A percentile compares a stretch with the other conserved stretches of the same genome.
Evolutionary conservation across 2,329 filamentous ascomycete species (phyloP).

Genomic region (Arthrinium phaeospermum): DNA sequence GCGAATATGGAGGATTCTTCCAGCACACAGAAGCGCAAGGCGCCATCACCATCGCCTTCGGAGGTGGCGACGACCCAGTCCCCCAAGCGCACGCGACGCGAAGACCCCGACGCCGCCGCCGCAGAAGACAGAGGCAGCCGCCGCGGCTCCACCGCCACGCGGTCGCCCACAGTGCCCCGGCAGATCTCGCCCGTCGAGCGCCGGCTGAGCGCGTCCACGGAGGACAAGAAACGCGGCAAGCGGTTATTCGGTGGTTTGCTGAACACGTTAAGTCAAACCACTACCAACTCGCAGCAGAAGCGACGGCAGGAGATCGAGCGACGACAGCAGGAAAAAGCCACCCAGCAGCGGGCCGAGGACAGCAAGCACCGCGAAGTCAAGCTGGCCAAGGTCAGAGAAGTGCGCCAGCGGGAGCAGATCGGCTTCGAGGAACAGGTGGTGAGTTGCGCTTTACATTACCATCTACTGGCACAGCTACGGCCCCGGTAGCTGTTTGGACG

Average conservation of each 20-base stretch:
- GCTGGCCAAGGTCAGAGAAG: constrained; percentile 63
- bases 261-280: constrained; percentile 77
- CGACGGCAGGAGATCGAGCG: constrained; percentile 81
- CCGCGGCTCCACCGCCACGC: constrained; percentile 18
- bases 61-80: constrained; percentile 32
- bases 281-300: constrained; percentile 66
- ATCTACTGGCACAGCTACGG: constrained; percentile 7
- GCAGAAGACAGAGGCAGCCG: constrained; percentile 26
- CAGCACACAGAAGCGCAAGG: constrained; percentile 40
- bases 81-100: constrained; percentile 34
- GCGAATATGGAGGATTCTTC: constrained; percentile 26
- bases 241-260: constrained; percentile 85
- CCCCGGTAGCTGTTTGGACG: constrained; percentile 31
- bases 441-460: constrained; percentile 43
- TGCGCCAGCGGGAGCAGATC: constrained; percentile 72
- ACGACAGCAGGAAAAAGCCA: constrained; percentile 77
- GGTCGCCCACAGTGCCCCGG: neutral
- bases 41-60: constrained; percentile 29
- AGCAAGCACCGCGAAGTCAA: constrained; percentile 70
- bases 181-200: constrained; percentile 33
- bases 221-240: constrained; percentile 85
- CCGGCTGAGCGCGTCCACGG: constrained; percentile 53
- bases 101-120: constrained; percentile 26
- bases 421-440: constrained; percentile 79
- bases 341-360: constrained; percentile 74